Percentiles rank a stretch among this genome's conserved stretches.
These are phyloP conservation scores for Erodium maritimum DNA, from an alignment of 345 rosid genomes.

Conservation along the genomic window DNA sequence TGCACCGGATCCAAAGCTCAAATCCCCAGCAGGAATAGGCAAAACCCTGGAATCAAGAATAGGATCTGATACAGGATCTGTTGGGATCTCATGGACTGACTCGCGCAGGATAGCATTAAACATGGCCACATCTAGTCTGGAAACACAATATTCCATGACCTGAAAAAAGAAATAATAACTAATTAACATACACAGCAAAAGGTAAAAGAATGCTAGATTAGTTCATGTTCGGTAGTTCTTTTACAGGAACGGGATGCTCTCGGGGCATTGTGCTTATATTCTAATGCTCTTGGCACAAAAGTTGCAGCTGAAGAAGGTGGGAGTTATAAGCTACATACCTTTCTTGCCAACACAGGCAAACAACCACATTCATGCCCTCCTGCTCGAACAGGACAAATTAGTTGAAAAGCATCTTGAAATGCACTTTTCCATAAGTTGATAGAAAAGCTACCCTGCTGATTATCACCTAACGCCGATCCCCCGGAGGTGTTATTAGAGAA, in stretches of 20 bases:
- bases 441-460: conserved; percentile 72
- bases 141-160: conserved; percentile 81
- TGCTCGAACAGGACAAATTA: conserved; percentile 84
- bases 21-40: conserved; percentile 90
- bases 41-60: conserved; percentile 75
- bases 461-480: conserved; percentile 57
- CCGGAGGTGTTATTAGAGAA: conserved; percentile 29
- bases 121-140: conserved; percentile 88
- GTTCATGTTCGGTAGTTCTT: not conserved
- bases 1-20: conserved; percentile 98
- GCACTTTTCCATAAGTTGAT: conserved; percentile 67
- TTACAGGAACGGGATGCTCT: too few species aligned
- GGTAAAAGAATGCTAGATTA: conserved; percentile 2
- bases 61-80: conserved; percentile 92
- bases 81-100: conserved; percentile 87
- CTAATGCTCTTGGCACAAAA: not conserved
- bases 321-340: conserved; percentile 27
- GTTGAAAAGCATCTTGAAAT: conserved; percentile 62
- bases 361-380: conserved; percentile 91
- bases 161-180: conserved; percentile 15
- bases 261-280: too few species aligned
- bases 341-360: conserved; percentile 61
- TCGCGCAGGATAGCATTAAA: conserved; percentile 93
- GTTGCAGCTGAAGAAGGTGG: not conserved
- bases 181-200: not conserved